Base-by-base conservation (phyloP, 1,284 basidiomycete species). In the Ustilago shanxiensis region DNA sequence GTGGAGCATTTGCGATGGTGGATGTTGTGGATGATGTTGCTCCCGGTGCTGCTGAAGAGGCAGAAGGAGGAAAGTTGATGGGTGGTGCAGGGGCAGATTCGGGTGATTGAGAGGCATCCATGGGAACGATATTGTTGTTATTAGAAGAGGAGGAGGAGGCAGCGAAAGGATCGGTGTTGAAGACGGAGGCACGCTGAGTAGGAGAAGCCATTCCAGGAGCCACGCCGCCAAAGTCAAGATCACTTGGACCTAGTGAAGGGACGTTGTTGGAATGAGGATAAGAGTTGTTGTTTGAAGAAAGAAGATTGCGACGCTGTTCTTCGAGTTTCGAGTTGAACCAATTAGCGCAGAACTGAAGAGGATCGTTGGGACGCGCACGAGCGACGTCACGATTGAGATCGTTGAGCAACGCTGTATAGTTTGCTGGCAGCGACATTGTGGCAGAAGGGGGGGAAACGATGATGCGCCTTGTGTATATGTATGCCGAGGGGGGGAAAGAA, bases 251-350 rank as follows among this genome's bases (percentile, higher is more conserved):
- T 45, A 76, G 11, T 1, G 65, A 57, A 16, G 60, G n/a, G 3
- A 28, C 3, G 18, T 33, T 44, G 16, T 28, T 86, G 35, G 45
- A 6, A 8, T 49, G 22, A 49, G 22, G 26, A 14, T 24, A 49
- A 3, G 47, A 49, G 13, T n/a, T 9, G 2, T n/a, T 14, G 18
- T 56, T 18, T 3, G 53, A 55, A 64, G 88, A 89, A 20, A 72
- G 56, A 53, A 93, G 88, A 60, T 90, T 86, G 87, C 93, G 91
- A 70, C 92, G 90, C 84, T 95, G 92, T 84, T 95, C 91, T 85
- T 95, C 92, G 66, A 95, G 88, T 67, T 93, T 90, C 67, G 89
- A 89, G 84, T 95, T 93, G 88, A 98, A 98, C 95, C 95, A 98
- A 85, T 92, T 95, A 58, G 95, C 92, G 83, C 94, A 96, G 88